Evolutionary conservation across 176 grass and related monocot genomes (phyloP).

Genomic region (Carex parvula): DNA sequence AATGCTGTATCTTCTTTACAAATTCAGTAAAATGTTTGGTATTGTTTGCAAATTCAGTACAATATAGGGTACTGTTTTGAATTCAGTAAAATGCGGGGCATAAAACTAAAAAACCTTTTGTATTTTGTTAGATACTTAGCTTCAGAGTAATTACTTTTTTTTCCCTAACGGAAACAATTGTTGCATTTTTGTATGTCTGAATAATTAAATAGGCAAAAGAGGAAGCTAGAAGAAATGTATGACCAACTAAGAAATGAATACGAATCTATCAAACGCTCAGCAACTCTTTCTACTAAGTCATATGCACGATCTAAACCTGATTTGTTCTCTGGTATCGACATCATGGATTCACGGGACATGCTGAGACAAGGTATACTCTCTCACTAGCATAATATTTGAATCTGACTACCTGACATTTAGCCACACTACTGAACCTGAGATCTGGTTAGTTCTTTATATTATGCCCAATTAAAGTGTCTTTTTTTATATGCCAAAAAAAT

Average conservation of each 20-base stretch:
- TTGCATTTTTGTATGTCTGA: background rate
- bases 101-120: background rate
- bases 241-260: constrained; percentile 74
- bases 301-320: constrained; percentile 56
- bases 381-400: background rate
- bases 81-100: background rate
- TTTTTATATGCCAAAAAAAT: background rate
- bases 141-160: background rate
- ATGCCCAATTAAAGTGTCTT: background rate
- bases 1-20: background rate
- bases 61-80: background rate
- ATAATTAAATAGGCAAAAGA: constrained; percentile 68
- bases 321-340: constrained; percentile 54
- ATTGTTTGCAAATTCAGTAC: background rate
- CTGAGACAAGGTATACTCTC: background rate
- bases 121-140: background rate
- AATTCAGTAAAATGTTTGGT: background rate
- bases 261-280: constrained; percentile 54
- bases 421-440: background rate
- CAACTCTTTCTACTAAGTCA: constrained; percentile 52
- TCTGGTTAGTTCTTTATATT: background rate
- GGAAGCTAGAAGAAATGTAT: constrained; percentile 85
- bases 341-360: constrained; percentile 33
- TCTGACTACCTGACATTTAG: background rate
- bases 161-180: background rate